These are phyloP conservation scores for Candida glucosophila DNA, from an alignment of 1,139 yeast genomes.

Conservation along the genomic window DNA sequence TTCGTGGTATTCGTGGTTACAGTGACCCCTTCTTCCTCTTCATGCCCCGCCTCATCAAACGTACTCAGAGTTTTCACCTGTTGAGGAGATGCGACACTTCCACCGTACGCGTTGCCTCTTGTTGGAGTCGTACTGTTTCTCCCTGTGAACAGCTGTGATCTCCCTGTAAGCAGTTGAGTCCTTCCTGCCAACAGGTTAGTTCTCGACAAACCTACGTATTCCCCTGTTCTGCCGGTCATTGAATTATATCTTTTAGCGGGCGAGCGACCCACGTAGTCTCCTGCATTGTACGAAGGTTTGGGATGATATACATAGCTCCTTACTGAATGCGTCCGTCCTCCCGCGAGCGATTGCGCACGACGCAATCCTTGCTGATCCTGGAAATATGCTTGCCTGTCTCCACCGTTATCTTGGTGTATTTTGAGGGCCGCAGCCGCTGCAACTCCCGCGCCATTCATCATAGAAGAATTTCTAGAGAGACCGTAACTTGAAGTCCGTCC, in stretches of 20 bases:
- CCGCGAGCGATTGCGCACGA: slow-evolving; percentile 8
- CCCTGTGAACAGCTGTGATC: slow-evolving; percentile 2
- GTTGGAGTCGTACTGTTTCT: slow-evolving; percentile 2
- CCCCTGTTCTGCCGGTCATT: not conserved
- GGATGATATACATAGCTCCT: slow-evolving; percentile 33
- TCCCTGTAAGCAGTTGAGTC: slow-evolving; percentile 1
- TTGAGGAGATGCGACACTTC: slow-evolving; percentile 4
- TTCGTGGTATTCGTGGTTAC: slow-evolving; percentile 38
- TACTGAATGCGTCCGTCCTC: slow-evolving; percentile 21
- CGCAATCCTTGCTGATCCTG: slow-evolving; percentile 12
- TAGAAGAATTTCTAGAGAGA: slow-evolving; percentile 13
- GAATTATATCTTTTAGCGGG: slow-evolving; percentile 2
- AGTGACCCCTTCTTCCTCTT: slow-evolving; percentile 19
- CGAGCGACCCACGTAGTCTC: slow-evolving; percentile 10
- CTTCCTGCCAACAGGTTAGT: no score
- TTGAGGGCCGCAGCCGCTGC: slow-evolving; percentile 38
- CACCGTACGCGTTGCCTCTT: no score
- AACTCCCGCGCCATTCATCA: slow-evolving; percentile 27
- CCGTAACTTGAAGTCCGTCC: slow-evolving; percentile 15
- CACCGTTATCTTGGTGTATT: slow-evolving; percentile 15
- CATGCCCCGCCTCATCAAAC: slow-evolving; percentile 17
- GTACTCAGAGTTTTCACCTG: slow-evolving; percentile 13
- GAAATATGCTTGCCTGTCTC: slow-evolving; percentile 1
- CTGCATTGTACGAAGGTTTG: slow-evolving; percentile 30
- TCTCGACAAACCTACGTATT: not conserved